phyloP scores from a whole-genome alignment of 805 yeast genomes.

The Ogataea allantospora region DNA sequence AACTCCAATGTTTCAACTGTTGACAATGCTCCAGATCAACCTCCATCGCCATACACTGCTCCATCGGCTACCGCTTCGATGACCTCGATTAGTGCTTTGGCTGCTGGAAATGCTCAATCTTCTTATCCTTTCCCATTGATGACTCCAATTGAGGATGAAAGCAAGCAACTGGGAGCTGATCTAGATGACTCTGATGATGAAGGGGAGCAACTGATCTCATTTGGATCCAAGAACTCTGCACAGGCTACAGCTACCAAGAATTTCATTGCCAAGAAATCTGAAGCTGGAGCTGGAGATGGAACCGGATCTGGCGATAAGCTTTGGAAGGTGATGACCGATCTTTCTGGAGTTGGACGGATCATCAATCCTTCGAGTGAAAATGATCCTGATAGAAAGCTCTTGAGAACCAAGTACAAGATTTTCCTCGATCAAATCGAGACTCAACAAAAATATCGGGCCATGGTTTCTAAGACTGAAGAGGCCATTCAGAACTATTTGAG shows the following conservation, averaged over 20 bases:
- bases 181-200: constrained; percentile 33
- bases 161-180: constrained; percentile 32
- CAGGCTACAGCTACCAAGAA: constrained; percentile 53
- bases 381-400: constrained; percentile 66
- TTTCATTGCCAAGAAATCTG: constrained; percentile 29
- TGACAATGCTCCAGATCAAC: constrained; percentile 19
- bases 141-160: constrained; percentile 37
- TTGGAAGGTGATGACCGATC: constrained; percentile 83
- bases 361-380: constrained; percentile 61
- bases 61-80: constrained; percentile 75
- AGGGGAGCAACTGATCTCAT: constrained; percentile 50
- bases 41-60: constrained; percentile 73
- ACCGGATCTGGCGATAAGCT: constrained; percentile 54
- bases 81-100: constrained; percentile 54
- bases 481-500: constrained; percentile 32
- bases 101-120: constrained; percentile 33
- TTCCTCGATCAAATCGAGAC: constrained; percentile 84
- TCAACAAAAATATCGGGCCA: constrained; percentile 71
- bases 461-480: constrained; percentile 53
- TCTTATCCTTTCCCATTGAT: constrained; percentile 51
- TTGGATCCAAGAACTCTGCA: constrained; percentile 55
- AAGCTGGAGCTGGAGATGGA: constrained; percentile 10
- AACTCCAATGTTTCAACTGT: constrained; percentile 28
- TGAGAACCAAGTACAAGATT: constrained; percentile 77
- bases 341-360: constrained; percentile 82